phyloP scores from a whole-genome alignment of 768 basidiomycete species.

The Brasilioporus rufonigricans region DNA sequence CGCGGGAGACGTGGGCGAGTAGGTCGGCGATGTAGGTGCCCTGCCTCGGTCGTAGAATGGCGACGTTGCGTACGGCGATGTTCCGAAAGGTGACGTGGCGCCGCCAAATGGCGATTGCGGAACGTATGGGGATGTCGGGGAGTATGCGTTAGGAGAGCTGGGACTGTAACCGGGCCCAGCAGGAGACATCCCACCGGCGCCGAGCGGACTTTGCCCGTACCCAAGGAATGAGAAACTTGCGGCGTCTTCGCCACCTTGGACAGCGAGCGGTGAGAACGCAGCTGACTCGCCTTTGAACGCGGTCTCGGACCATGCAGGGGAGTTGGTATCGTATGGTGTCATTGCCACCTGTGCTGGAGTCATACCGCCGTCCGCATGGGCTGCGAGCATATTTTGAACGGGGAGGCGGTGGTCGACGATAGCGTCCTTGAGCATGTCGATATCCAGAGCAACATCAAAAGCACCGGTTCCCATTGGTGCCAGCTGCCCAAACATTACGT shows the following conservation, averaged over 20 bases:
- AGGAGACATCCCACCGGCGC: constrained; percentile 87
- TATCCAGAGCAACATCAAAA: constrained; percentile 94
- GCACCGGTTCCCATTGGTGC: constrained; percentile 99
- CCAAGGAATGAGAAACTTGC: constrained; percentile 70
- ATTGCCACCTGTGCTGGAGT: constrained; percentile 89
- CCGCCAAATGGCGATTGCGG: constrained; percentile 81
- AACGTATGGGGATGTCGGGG: constrained; percentile 87
- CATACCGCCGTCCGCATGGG: constrained; percentile 83
- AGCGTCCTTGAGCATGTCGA: constrained; percentile 98
- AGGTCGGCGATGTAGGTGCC: constrained; percentile 73
- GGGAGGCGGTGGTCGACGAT: constrained; percentile 95
- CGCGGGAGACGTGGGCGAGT: constrained; percentile 85
- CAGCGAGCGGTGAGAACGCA: constrained; percentile 92
- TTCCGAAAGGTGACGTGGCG: constrained; percentile 80
- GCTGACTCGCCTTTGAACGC: constrained; percentile 82
- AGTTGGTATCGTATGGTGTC: constrained; percentile 95
- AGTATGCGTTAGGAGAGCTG: constrained; percentile 85
- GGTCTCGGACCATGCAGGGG: constrained; percentile 78
- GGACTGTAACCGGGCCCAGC: constrained; percentile 87
- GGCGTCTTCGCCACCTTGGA: constrained; percentile 81
- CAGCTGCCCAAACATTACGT: constrained; percentile 98
- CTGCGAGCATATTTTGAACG: constrained; percentile 74
- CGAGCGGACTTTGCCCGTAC: constrained; percentile 83
- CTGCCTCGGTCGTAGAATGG: constrained; percentile 74
- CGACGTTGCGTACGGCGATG: constrained; percentile 81